phyloP scores from a whole-genome alignment of 129 eudicot genomes.

The Glebionis coronaria region DNA sequence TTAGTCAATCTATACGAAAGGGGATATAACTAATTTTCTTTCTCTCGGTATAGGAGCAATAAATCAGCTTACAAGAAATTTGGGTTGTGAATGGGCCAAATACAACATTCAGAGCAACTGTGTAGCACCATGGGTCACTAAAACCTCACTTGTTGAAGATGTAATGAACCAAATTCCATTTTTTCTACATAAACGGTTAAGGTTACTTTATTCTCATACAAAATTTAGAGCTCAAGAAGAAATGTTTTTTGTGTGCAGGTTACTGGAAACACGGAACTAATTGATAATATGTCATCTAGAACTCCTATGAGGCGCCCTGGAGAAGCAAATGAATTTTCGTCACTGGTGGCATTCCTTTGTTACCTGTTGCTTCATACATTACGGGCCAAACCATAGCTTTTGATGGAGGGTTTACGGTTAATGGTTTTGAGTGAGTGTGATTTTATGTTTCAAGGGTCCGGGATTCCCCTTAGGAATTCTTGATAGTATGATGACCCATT shows the following conservation, averaged over 20 bases:
- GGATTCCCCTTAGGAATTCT: too few species aligned
- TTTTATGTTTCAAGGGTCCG: background rate
- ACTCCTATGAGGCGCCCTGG: conserved; percentile 68
- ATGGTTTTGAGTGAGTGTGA: conserved; percentile 23
- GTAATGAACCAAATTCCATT: conserved; percentile 33
- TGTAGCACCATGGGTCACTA: conserved; percentile 69
- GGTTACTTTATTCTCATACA: background rate
- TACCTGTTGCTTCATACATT: conserved; percentile 76
- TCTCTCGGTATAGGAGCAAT: conserved; percentile 44
- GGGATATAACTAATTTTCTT: background rate
- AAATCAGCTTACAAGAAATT: conserved; percentile 62
- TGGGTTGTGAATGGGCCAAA: conserved; percentile 79
- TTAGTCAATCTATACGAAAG: background rate
- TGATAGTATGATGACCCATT: too few species aligned
- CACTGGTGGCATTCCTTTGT: conserved; percentile 68
- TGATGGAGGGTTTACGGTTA: conserved; percentile 63
- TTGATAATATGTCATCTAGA: conserved; percentile 47
- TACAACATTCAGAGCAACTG: conserved; percentile 55
- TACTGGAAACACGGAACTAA: conserved; percentile 24
- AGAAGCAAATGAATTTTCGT: conserved; percentile 66
- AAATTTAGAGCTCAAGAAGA: background rate
- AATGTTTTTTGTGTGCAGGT: background rate
- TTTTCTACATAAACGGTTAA: background rate
- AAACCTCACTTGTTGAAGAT: conserved; percentile 48
- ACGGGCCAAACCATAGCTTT: conserved; percentile 61